phyloP scores from a whole-genome alignment of 192 early-diverging fungal species.

The Entomortierella lignicola region DNA sequence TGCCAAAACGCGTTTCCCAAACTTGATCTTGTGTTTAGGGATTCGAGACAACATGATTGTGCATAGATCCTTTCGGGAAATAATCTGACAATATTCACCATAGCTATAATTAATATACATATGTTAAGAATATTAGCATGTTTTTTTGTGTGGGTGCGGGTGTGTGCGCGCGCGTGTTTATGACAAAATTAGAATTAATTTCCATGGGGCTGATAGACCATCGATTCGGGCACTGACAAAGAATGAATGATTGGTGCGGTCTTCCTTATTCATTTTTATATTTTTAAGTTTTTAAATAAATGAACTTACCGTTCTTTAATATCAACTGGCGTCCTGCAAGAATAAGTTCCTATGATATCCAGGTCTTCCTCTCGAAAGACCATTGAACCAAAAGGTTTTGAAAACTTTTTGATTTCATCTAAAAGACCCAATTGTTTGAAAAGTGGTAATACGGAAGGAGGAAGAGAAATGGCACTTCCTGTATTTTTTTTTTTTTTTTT shows the following conservation, averaged over 20 bases:
- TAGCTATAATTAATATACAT: constrained; percentile 20
- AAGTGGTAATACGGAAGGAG: constrained; percentile 23
- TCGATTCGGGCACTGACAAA: too few species aligned
- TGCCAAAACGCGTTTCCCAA: constrained; percentile 25
- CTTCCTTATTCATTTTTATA: too few species aligned
- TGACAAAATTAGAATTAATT: too few species aligned
- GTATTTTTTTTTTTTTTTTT: neutral
- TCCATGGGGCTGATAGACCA: neutral
- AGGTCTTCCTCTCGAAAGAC: constrained; percentile 22
- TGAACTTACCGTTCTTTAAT: constrained; percentile 37
- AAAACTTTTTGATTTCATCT: constrained; percentile 19
- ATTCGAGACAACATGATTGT: constrained; percentile 12
- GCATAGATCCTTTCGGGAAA: constrained; percentile 25
- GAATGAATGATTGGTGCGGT: too few species aligned
- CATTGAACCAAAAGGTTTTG: constrained; percentile 35
- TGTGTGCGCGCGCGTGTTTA: too few species aligned
- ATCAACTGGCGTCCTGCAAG: constrained; percentile 10
- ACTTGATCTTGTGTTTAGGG: constrained; percentile 26
- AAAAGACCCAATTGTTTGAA: constrained; percentile 26
- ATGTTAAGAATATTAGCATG: too few species aligned
- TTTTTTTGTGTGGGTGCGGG: too few species aligned
- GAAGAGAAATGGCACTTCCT: constrained; percentile 37
- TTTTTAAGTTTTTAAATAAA: too few species aligned
- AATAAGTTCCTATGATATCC: constrained; percentile 15
- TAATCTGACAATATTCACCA: constrained; percentile 28